Base-by-base conservation (phyloP, 2,329 filamentous ascomycete species). In the Penicillium brevicompactum region DNA sequence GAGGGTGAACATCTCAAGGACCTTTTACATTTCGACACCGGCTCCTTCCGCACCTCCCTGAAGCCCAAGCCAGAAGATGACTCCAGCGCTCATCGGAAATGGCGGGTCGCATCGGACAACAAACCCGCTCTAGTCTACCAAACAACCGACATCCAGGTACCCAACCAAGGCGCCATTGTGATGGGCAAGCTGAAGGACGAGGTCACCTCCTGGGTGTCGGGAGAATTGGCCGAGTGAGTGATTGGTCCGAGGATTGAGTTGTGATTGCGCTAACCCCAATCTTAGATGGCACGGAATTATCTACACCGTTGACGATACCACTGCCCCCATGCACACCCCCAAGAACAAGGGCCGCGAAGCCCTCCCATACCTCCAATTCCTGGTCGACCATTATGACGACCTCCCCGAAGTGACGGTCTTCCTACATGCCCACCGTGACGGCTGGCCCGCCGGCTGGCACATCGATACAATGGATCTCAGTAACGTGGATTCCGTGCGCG, bases 401-500 rank as follows among this genome's bases (percentile, higher is more conserved):
- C 72, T 85, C 21, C 78, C 82, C 5, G 78, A 82, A 49, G 76
- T 80, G 3, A 70, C 79, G 46, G 70, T 84, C 51, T 85, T 85
- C 73, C 74, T 82, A 60, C 83, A 85, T 63, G 78, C 80, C 11
- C 82, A 87, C 62, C 80, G 83, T 47, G 75, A 73, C 53, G 70
- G 70, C 56, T 69, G 64, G 58, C 64, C 69, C 43, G 64, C 53
- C 44, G 75, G 79, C 34, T 85, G 82, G 82, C 83, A 86, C 70
- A 84, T 83, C 64, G 82, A 85, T 58, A 78, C 80, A 54, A 78
- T 78, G 47, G 75, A 81, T 50, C 79, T 83, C 74, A 82, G 82
- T 70, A 80, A 78, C 16, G 76, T 85, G 14, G 74, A 78, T 3
- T 75, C 80, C 4, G 74, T 86, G 38, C 77, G 76, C 44, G 71